Evolutionary conservation across 2,329 filamentous ascomycete species (phyloP), one percentile per base, ranked within the genome.

Genomic region (Zymoseptoria passerinii): DNA sequence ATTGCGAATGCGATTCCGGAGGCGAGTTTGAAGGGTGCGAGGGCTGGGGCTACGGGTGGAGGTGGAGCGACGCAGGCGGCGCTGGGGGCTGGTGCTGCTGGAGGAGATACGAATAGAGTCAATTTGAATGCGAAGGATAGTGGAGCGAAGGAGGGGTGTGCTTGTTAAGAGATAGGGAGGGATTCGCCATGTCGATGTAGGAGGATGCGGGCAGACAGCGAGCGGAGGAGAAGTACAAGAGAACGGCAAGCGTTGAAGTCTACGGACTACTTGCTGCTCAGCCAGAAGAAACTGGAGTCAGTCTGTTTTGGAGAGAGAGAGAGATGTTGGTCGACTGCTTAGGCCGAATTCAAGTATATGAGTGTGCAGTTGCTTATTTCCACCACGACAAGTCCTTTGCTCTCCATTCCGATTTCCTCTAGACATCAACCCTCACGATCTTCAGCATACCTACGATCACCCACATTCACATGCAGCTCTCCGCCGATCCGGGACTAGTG

Each of bases 1-100:
- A 99, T 99, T 72, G 94, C 94, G 60, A 97, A 97, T 72, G 91
- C 92, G 48, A 99, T 99, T 69, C 94, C 94, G 1, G 94, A 99
- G 80, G 95, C 91, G 55, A 96, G 90, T 63, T 78, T 97, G 73
- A 97, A 97, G 83, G 92, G 87, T 54, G 83, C 89, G 35, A 84
- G 90, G 66, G 88, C 88, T n/a, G 79, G 82, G 18, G 86, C 63
- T n/a, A 84, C 52, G 80, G 58, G 80, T 49, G 63, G 79, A 52
- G 72, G 77, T 66, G 72, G 75, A 64, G 77, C 81, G 57, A 79
- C 82, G 63, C 82, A 69, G 82, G 83, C 73, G 74, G 85, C 70
- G 77, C 78, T 71, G 76, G 81, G 58, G 81, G 65, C 57, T 50
- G 35, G 35, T 16, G 35, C 35, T 2, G 63, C 53, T 35, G 64